phyloP scores from a whole-genome alignment of 2,329 filamentous ascomycete genomes.

The Davidsoniella eucalypti region DNA sequence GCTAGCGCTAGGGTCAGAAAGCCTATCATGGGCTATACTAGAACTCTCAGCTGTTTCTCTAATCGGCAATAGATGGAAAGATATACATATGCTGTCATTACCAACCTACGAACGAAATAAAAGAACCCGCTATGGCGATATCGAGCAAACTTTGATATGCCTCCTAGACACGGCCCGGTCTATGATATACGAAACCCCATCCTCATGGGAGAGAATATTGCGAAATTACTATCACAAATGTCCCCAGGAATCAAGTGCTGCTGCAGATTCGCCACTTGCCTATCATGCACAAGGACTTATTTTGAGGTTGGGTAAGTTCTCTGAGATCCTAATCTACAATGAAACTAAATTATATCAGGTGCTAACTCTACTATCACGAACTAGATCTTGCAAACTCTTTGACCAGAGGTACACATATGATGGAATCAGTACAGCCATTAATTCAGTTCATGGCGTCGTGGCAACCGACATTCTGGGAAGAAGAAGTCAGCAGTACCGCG shows the following conservation, averaged over 20 bases:
- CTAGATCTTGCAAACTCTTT: too few relatives aligned
- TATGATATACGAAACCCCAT: background rate
- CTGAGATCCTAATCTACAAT: too few relatives aligned
- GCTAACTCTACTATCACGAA: too few relatives aligned
- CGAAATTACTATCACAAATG: background rate
- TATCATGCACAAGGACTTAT: too few relatives aligned
- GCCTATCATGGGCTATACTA: conserved; percentile 18
- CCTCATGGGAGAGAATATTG: background rate
- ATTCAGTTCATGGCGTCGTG: too few relatives aligned
- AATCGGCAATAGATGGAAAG: background rate
- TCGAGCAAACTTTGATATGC: background rate
- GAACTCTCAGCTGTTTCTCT: conserved; percentile 10
- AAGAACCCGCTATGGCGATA: background rate
- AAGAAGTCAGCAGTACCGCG: background rate
- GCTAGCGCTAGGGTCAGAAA: conserved; percentile 17
- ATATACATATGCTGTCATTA: background rate
- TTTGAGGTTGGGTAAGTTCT: too few relatives aligned
- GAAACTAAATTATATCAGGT: too few relatives aligned
- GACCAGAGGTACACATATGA: too few relatives aligned
- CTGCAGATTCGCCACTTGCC: too few relatives aligned
- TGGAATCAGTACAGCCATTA: too few relatives aligned
- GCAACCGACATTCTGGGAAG: too few relatives aligned
- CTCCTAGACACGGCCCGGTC: background rate
- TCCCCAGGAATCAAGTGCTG: background rate
- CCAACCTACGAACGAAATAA: background rate